Conservation (phyloP, 345 rosid species). For the Chamaenerion angustifolium region DNA sequence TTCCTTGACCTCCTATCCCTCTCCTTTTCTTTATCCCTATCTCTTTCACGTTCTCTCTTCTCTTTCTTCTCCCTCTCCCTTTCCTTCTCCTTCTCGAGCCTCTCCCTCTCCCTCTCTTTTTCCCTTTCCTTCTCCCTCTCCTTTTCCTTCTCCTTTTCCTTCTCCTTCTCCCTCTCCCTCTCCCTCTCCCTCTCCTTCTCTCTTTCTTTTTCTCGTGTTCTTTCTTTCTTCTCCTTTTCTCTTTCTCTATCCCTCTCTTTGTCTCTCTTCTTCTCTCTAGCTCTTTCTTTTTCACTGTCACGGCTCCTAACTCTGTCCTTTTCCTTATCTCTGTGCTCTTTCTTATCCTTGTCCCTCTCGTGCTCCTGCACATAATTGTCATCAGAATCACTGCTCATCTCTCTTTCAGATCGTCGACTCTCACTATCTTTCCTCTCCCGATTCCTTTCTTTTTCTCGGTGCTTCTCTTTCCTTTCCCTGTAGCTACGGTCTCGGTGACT, state of each 20-base stretch:
- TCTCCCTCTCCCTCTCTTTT: constrained; percentile 17
- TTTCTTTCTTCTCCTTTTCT: constrained; percentile 1
- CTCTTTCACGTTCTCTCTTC: too few relatives aligned
- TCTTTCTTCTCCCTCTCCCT: background rate
- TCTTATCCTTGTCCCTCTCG: background rate
- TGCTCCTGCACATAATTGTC: constrained; percentile 22
- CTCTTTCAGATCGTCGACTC: constrained; percentile 35
- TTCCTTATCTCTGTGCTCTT: constrained; percentile 11
- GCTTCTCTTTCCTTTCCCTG: constrained; percentile 42
- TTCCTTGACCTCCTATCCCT: constrained; percentile 15
- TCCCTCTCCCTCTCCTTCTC: background rate
- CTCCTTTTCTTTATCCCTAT: too few relatives aligned
- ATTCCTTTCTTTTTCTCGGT: constrained; percentile 9
- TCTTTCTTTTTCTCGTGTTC: constrained; percentile 1
- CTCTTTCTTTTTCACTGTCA: constrained; percentile 8
- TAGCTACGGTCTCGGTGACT: constrained; percentile 33
- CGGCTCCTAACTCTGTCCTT: constrained; percentile 23
- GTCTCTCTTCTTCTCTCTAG: constrained; percentile 2
- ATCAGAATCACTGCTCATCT: constrained; percentile 35
- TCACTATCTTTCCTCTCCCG: constrained; percentile 11
- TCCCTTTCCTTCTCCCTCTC: constrained; percentile 16
- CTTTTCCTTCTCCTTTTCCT: constrained; percentile 9
- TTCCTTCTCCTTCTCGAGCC: constrained; percentile 11
- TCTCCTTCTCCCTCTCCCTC: background rate
- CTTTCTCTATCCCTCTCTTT: constrained; percentile 2